Evolutionary conservation across 495 filamentous ascomycete species (phyloP).

Genomic region (Aspergillus heteromorphus): DNA sequence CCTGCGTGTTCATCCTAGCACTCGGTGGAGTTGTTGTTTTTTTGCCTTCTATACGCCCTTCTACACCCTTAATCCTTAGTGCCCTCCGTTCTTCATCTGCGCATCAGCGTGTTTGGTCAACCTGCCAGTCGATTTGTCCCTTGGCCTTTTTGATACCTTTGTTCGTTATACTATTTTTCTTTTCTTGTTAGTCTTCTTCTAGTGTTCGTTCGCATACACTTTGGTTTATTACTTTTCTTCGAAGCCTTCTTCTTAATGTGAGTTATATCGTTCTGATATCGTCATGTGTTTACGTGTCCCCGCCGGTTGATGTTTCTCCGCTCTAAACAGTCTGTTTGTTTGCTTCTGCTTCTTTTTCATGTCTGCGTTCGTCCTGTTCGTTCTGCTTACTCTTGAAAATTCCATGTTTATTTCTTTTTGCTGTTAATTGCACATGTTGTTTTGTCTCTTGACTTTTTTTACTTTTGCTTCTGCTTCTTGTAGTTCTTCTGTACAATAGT

Average conservation of each 20-base stretch:
- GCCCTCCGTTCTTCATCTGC: conserved; percentile 18
- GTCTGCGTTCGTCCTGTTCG: conserved; percentile 13
- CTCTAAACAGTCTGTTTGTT: conserved; percentile 13
- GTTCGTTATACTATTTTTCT: conserved; percentile 18
- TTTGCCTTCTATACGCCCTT: conserved; percentile 15
- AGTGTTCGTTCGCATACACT: conserved; percentile 15
- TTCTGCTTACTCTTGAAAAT: conserved; percentile 6
- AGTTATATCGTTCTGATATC: too few relatives aligned
- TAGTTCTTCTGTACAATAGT: conserved; percentile 44
- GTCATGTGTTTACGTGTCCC: conserved; percentile 24
- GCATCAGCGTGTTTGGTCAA: conserved; percentile 25
- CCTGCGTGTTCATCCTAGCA: conserved; percentile 47
- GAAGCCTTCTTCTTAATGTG: conserved; percentile 9
- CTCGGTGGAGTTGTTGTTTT: conserved; percentile 39
- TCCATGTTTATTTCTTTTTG: too few relatives aligned
- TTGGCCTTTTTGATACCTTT: conserved; percentile 26
- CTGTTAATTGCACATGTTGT: conserved; percentile 30
- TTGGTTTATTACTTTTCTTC: conserved; percentile 12
- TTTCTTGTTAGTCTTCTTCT: conserved; percentile 9
- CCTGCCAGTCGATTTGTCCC: conserved; percentile 20
- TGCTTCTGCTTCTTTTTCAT: conserved; percentile 12
- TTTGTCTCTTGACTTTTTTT: too few relatives aligned
- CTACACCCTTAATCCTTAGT: conserved; percentile 23
- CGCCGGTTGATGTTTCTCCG: conserved; percentile 15
- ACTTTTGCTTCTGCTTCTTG: conserved; percentile 26